Evolutionary conservation across 306 rosid species (phyloP).

Genomic region (Citrullus amarus): DNA sequence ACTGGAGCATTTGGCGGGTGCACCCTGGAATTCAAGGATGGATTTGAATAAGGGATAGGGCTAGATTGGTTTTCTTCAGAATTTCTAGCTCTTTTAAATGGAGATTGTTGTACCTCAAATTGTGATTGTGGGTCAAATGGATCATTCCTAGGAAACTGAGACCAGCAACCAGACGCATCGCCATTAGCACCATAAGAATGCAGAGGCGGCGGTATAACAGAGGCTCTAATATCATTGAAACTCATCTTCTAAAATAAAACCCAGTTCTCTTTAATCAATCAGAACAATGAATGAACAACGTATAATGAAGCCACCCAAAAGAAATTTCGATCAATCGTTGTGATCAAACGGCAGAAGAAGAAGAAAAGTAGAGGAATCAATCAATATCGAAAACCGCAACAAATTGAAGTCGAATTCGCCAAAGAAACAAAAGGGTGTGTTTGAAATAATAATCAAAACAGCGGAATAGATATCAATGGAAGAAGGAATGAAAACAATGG

Average conservation of each 20-base stretch:
- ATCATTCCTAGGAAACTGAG: conserved; percentile 35
- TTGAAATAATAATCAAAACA: background rate
- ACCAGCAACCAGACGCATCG: conserved; percentile 49
- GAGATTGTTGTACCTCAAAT: conserved; percentile 26
- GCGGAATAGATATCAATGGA: background rate
- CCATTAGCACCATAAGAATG: conserved; percentile 20
- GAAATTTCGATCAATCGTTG: background rate
- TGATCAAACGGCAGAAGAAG: background rate
- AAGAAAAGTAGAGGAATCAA: background rate
- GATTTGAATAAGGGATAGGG: conserved; percentile 11
- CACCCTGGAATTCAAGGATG: conserved; percentile 20
- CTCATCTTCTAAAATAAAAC: conserved; percentile 26
- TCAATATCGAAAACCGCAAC: background rate
- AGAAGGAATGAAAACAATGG: background rate
- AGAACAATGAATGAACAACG: background rate
- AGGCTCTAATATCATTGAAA: conserved; percentile 38
- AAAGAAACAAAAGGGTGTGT: background rate
- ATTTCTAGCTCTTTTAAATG: conserved; percentile 46
- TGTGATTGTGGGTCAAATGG: conserved; percentile 31
- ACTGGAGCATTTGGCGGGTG: conserved; percentile 23
- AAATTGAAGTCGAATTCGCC: background rate
- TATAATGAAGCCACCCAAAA: background rate
- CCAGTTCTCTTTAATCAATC: background rate
- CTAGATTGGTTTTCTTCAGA: conserved; percentile 33
- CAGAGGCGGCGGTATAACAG: conserved; percentile 29